Evolutionary conservation across 495 filamentous ascomycete species (phyloP), one percentile per base, ranked within the genome.

Genomic region (Penicillium waksmanii): DNA sequence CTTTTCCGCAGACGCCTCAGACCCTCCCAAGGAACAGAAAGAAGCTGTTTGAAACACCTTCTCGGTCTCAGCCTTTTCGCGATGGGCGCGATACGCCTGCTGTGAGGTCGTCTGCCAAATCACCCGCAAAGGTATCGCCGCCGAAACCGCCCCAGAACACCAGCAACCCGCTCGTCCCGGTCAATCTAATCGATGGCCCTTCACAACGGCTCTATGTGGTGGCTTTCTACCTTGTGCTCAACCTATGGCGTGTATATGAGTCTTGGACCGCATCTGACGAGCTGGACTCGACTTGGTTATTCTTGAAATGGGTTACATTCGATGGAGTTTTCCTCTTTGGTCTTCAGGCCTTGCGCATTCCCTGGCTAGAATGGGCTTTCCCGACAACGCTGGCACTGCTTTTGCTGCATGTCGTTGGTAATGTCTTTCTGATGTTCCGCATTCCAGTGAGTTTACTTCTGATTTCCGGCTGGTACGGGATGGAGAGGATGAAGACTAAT

Each of bases 331-430:
- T 93, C 73, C 81, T 96, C 55, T 97, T 93, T 68, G 87, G 88
- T 5, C 69, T 97, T 19, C 94, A 96, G 33, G 83, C 85, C 43
- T 67, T 98, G 59, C 85, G 89, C 68, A 96, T 98, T 79, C 95
- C 95, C 56, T 97, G 95, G 95, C 81, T 98, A 40, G 90, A 97
- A 80, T 91, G 93, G 81, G 89, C 88, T 2, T 85, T 89, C 56
- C 78, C 85, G 13, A 89, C 87, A 1, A 88, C 89, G 12, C 76
- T 86, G 27, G 72, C 78, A 2, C 67, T 89, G 15, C 93, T 92
- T 66, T 64, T 90, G 10, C 49, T 81, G 3, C 91, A 96, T 70
- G 80, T 87, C 2, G 65, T 89, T 9, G 72, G 89, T 19, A 91
- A 97, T 77, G 85, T 84, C 58, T 85, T 96, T 67, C 73, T 97